These are phyloP conservation scores for Trichoderma atrobrunneum DNA, from an alignment of 2,329 filamentous ascomycete genomes.

Conservation along the genomic window DNA sequence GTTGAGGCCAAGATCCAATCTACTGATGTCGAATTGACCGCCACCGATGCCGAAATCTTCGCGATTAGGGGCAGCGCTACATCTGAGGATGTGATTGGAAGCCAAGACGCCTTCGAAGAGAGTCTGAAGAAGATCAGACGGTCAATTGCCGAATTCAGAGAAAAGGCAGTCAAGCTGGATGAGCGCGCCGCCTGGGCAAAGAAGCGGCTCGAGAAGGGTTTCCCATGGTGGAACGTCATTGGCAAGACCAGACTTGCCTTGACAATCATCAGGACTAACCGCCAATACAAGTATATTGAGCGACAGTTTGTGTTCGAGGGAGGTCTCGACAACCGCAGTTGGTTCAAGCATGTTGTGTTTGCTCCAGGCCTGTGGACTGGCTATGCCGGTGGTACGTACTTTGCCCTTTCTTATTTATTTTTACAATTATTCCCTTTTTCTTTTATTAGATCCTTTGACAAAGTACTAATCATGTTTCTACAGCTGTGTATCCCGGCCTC, in stretches of 20 bases:
- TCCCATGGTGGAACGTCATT: constrained; percentile 79
- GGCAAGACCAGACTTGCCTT: constrained; percentile 62
- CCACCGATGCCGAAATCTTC: constrained; percentile 32
- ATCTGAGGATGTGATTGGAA: constrained; percentile 32
- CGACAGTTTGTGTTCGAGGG: constrained; percentile 71
- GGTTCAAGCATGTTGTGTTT: constrained; percentile 96
- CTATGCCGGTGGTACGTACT: constrained; percentile 68
- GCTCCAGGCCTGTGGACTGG: constrained; percentile 90
- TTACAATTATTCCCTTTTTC: not conserved
- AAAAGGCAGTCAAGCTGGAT: constrained; percentile 46
- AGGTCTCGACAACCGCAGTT: constrained; percentile 74
- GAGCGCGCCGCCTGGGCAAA: constrained; percentile 42
- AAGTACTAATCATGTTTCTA: not conserved
- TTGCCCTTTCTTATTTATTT: not conserved
- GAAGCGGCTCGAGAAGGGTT: constrained; percentile 46
- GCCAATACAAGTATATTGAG: constrained; percentile 81
- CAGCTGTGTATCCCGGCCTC: constrained; percentile 61
- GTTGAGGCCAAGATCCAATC: constrained; percentile 49
- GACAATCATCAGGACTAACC: constrained; percentile 66
- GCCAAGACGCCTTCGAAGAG: constrained; percentile 38
- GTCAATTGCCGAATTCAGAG: constrained; percentile 37
- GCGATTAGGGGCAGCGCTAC: constrained; percentile 29
- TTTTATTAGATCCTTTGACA: not conserved
- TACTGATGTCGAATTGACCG: constrained; percentile 22
- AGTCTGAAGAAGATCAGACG: constrained; percentile 40